phyloP scores from a whole-genome alignment of 441 rosid genomes.

The Macaranga tanarius region DNA sequence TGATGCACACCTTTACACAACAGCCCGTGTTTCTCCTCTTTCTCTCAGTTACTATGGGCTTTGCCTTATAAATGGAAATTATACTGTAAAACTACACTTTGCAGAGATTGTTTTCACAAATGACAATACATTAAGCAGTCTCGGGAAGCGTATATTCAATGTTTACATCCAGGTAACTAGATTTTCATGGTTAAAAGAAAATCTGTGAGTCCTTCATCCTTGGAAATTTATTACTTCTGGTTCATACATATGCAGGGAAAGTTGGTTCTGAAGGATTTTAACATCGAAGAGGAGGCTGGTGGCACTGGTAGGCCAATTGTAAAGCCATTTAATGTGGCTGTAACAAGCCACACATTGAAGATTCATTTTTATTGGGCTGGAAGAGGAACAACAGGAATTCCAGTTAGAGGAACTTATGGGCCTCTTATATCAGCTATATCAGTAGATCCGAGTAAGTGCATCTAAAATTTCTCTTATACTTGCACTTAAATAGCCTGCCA shows the following conservation, averaged over 20 bases:
- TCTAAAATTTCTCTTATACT: background rate
- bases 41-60: conserved; percentile 82
- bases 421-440: conserved; percentile 90
- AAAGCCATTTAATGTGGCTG: conserved; percentile 38
- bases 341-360: conserved; percentile 60
- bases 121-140: conserved; percentile 51
- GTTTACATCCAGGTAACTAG: conserved; percentile 67
- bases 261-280: conserved; percentile 60
- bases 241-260: conserved; percentile 41
- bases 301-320: conserved; percentile 59
- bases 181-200: background rate
- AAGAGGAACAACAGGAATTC: conserved; percentile 90
- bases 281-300: conserved; percentile 67
- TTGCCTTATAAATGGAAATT: conserved; percentile 71
- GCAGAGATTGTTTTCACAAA: conserved; percentile 69
- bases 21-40: conserved; percentile 71
- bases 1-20: conserved; percentile 45
- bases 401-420: conserved; percentile 75
- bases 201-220: background rate
- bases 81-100: conserved; percentile 73
- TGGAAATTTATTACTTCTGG: background rate
- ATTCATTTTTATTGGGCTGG: conserved; percentile 82
- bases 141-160: conserved; percentile 74
- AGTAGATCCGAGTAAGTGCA: conserved; percentile 69
- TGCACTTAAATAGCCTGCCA: background rate